phyloP scores from a whole-genome alignment of 306 rosid genomes.

The Argentina anserina region DNA sequence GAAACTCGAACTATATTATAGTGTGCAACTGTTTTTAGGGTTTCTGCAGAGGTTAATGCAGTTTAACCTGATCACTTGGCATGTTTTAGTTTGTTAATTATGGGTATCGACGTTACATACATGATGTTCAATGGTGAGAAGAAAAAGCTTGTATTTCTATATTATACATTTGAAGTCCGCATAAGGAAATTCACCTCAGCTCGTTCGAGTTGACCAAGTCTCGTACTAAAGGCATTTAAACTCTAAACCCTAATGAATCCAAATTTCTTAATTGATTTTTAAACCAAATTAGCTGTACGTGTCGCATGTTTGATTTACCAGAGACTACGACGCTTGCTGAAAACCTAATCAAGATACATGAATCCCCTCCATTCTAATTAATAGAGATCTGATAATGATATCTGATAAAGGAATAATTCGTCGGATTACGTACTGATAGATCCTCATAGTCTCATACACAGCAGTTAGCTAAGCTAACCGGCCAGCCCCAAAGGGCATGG shows the following conservation, averaged over 20 bases:
- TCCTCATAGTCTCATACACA: neutral
- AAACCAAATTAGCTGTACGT: neutral
- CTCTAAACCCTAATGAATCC: neutral
- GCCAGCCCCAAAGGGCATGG: slow-evolving; percentile 17
- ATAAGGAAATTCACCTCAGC: too few species aligned
- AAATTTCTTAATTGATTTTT: neutral
- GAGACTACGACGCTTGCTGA: neutral
- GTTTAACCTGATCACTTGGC: neutral
- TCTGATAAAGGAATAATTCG: neutral
- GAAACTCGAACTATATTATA: too few species aligned
- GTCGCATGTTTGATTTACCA: neutral
- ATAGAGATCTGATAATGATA: slow-evolving; percentile 1
- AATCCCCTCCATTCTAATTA: neutral
- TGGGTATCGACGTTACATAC: neutral
- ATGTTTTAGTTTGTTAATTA: neutral
- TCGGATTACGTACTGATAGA: neutral
- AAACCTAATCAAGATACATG: neutral
- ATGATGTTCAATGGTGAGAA: neutral
- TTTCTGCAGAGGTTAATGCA: neutral
- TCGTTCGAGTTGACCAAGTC: neutral
- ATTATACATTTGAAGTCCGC: too few species aligned
- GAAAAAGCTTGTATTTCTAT: neutral
- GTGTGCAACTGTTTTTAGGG: neutral
- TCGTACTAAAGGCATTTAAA: neutral
- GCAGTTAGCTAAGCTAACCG: neutral